Evolutionary conservation across 2,329 filamentous ascomycete species (phyloP).

Genomic region (Chaetomium olivaceum): DNA sequence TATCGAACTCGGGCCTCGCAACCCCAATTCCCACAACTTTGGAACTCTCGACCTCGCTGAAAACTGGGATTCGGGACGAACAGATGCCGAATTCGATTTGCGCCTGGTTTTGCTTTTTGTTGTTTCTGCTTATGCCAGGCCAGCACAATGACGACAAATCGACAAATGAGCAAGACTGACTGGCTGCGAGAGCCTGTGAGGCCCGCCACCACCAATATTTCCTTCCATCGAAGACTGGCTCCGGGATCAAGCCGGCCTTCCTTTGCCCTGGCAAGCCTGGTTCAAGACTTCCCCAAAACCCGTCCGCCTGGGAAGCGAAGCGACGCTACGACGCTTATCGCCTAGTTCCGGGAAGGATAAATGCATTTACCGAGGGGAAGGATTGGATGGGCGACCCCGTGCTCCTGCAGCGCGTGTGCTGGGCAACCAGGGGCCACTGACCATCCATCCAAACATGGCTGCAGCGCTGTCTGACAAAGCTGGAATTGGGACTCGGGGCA

Average conservation of each 20-base stretch:
- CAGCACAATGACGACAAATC: no score
- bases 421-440: constrained; percentile 13
- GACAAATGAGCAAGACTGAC: neutral
- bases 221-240: neutral
- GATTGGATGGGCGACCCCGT: constrained; percentile 21
- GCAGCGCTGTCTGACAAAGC: constrained; percentile 10
- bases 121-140: neutral
- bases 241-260: neutral
- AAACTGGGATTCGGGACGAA: neutral
- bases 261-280: neutral
- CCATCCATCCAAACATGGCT: constrained; percentile 8
- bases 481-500: constrained; percentile 2
- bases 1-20: neutral
- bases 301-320: constrained; percentile 23
- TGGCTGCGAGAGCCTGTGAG: neutral
- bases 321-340: neutral
- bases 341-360: constrained; percentile 17
- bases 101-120: neutral
- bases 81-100: neutral
- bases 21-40: neutral
- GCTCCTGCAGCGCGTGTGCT: constrained; percentile 19
- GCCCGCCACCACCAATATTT: neutral
- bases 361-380: constrained; percentile 6
- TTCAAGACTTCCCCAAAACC: constrained; percentile 5
- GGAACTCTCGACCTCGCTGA: neutral